Evolutionary conservation across 176 grass and related monocot species (phyloP).

Genomic region (Musa troglodytarum): DNA sequence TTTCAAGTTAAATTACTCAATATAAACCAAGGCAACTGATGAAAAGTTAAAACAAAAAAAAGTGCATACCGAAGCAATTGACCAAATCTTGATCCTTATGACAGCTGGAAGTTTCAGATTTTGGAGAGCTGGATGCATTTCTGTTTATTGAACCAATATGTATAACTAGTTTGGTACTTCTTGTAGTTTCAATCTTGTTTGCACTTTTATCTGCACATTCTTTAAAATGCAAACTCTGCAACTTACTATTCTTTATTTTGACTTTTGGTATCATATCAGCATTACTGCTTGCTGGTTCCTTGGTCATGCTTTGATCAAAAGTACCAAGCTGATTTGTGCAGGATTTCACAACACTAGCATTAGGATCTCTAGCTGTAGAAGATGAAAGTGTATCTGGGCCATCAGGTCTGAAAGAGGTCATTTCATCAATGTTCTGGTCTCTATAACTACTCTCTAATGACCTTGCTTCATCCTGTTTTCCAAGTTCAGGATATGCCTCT

Average conservation of each 20-base stretch:
- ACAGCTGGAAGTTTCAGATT: constrained; percentile 67
- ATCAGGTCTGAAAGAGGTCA: constrained; percentile 33
- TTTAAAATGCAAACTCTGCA: constrained; percentile 52
- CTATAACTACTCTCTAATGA: constrained; percentile 40
- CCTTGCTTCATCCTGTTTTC: constrained; percentile 47
- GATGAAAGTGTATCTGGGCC: constrained; percentile 31
- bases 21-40: constrained; percentile 21
- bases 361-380: constrained; percentile 29
- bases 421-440: constrained; percentile 40
- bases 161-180: constrained; percentile 91
- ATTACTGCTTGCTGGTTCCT: constrained; percentile 25
- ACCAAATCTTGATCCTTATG: constrained; percentile 61
- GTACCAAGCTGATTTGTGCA: neutral
- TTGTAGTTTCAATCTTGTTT: constrained; percentile 45
- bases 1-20: constrained; percentile 7
- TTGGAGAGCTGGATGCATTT: constrained; percentile 60
- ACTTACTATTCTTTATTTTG: constrained; percentile 58
- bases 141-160: constrained; percentile 76
- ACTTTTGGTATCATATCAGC: constrained; percentile 48
- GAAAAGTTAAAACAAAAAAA: neutral
- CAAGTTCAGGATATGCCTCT: constrained; percentile 35
- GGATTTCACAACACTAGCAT: constrained; percentile 35
- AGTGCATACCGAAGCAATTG: constrained; percentile 49
- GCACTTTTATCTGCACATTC: constrained; percentile 44
- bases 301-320: neutral